Evolutionary conservation across 176 grass and related monocot species (phyloP), one percentile per base, ranked within the genome.

Genomic region (Pontederia paniculata): DNA sequence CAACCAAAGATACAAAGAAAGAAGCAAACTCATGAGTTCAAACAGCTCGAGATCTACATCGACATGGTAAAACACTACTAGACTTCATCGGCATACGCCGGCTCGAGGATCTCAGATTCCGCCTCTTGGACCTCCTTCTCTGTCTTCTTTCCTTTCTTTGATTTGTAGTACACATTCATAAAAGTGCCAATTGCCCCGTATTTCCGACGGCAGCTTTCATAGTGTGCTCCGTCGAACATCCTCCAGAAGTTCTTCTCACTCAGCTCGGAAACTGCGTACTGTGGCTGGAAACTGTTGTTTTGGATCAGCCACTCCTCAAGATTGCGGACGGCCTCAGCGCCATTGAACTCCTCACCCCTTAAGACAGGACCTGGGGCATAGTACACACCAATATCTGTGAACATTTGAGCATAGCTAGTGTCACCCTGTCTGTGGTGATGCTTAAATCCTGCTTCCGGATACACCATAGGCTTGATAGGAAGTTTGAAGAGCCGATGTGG

Each of bases 111-210:
- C 56, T 81, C 89, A 5, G 89, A 81, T 72, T 95, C 89, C 0
- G 89, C 89, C 65, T 95, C 89, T 60, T 81, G 80, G 65, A 95
- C 84, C 84, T 95, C 84, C 84, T 95, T 95, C 89, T 95, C 89
- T 0, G 84, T 88, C 89, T 95, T 95, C 59, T 76, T 65, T 20
- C 89, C 89, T 67, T 95, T 95, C 89, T 89, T 95, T 11, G 61
- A 72, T 72, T 95, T 95, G 84, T 95, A 95, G 81, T 89, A 89
- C 7, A 89, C 81, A 16, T 84, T 85, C 89, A 95, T 95, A 66
- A 95, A 95, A 8, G 89, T 95, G 10, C 89, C 89, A 13, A 95
- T 69, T 0, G 84, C 81, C 0, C 78, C 81, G 16, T 95, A 95
- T 58, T 85, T 95, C 7, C 8, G 73, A 5, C 89, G 72, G 54